These are phyloP conservation scores for Xerocomellus chrysenteron DNA, from an alignment of 768 basidiomycete species.

Conservation along the genomic window DNA sequence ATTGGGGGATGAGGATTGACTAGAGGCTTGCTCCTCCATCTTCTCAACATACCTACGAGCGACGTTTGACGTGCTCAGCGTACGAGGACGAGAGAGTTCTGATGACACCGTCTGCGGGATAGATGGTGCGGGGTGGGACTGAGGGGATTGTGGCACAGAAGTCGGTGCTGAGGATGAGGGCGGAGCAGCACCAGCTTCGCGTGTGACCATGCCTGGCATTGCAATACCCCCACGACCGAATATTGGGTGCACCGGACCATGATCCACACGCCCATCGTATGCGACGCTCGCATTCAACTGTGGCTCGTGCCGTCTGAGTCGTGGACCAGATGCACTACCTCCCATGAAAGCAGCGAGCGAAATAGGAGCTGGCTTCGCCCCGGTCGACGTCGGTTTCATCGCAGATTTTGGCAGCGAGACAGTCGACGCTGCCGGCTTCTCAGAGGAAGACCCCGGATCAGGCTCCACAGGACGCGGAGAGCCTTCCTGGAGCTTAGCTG, in stretches of 20 bases:
- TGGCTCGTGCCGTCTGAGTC: slow-evolving; percentile 69
- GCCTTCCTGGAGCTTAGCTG: slow-evolving; percentile 26
- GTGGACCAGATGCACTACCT: slow-evolving; percentile 70
- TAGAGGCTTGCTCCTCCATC: slow-evolving; percentile 37
- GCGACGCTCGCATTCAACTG: slow-evolving; percentile 68
- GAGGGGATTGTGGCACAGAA: slow-evolving; percentile 1
- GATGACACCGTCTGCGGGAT: slow-evolving; percentile 8
- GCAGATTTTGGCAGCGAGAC: slow-evolving; percentile 12
- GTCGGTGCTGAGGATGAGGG: slow-evolving; percentile 8
- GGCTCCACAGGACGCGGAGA: slow-evolving; percentile 4
- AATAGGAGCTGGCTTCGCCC: slow-evolving; percentile 45
- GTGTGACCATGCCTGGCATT: slow-evolving; percentile 64
- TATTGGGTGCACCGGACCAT: slow-evolving; percentile 63
- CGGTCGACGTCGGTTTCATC: slow-evolving; percentile 9
- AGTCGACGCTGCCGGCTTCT: slow-evolving; percentile 3
- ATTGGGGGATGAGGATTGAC: slow-evolving; percentile 32
- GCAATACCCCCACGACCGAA: slow-evolving; percentile 76
- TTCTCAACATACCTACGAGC: slow-evolving; percentile 38
- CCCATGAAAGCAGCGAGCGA: slow-evolving; percentile 84
- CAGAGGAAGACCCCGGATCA: slow-evolving; percentile 11
- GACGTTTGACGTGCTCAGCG: slow-evolving; percentile 36
- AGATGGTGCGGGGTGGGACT: background rate
- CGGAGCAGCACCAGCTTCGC: slow-evolving; percentile 5
- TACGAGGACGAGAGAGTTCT: slow-evolving; percentile 28
- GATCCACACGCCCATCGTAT: slow-evolving; percentile 59